Evolutionary conservation across 2,329 filamentous ascomycete species (phyloP).

Genomic region (Coniella lustricola): DNA sequence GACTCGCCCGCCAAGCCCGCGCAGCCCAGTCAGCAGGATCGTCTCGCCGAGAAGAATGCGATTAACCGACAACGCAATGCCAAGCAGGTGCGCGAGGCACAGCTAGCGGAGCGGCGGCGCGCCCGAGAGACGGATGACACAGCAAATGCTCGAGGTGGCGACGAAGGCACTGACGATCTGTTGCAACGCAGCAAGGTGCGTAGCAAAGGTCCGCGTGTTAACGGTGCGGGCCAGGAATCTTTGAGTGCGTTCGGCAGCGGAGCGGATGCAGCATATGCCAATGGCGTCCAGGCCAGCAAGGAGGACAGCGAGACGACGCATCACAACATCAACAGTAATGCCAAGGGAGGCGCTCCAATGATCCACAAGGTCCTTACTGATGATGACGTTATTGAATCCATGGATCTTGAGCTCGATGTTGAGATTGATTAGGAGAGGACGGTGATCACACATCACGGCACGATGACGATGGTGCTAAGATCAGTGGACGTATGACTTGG

Average conservation of each 20-base stretch:
- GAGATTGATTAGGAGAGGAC: constrained; percentile 53
- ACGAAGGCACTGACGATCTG: too few relatives aligned
- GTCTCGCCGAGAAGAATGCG: constrained; percentile 74
- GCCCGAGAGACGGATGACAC: constrained; percentile 51
- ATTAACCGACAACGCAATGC: constrained; percentile 77
- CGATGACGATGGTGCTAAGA: background rate
- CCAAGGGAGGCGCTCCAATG: constrained; percentile 56
- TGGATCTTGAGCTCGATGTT: constrained; percentile 89
- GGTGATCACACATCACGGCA: too few relatives aligned
- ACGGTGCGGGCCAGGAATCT: background rate
- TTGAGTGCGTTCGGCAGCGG: too few relatives aligned
- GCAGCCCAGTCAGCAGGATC: constrained; percentile 65
- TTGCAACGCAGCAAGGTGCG: constrained; percentile 40
- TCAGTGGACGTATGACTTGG: too few relatives aligned
- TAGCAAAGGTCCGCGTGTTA: constrained; percentile 61
- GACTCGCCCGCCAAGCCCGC: constrained; percentile 36
- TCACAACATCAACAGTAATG: constrained; percentile 38
- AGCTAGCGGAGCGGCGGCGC: constrained; percentile 69
- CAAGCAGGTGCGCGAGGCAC: constrained; percentile 86
- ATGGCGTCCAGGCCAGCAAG: too few relatives aligned
- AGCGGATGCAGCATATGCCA: background rate
- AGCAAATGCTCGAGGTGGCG: constrained; percentile 46
- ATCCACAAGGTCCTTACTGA: constrained; percentile 78
- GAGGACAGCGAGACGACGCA: constrained; percentile 38
- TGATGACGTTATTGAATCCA: constrained; percentile 81